phyloP scores from a whole-genome alignment of 257 asterid species.

The Nicotiana knightiana region DNA sequence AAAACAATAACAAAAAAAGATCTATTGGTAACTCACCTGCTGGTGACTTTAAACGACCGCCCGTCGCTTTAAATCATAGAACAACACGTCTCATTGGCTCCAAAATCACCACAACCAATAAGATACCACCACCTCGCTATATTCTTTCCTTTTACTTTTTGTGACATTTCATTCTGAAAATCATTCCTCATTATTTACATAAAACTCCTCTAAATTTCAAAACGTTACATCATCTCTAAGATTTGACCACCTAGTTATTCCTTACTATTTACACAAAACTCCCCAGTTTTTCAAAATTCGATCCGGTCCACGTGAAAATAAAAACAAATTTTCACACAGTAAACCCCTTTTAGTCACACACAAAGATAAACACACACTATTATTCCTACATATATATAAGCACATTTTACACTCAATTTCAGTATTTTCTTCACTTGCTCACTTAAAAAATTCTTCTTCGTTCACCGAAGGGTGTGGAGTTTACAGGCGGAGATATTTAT shows the following conservation, averaged over 20 bases:
- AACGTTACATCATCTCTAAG: neutral
- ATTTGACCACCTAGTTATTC: neutral
- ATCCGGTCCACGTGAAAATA: neutral
- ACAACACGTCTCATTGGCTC: neutral
- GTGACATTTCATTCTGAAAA: neutral
- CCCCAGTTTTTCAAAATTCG: neutral
- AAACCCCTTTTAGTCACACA: neutral
- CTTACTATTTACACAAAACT: neutral
- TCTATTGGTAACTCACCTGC: constrained; percentile 3
- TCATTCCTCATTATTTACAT: neutral
- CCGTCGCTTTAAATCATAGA: neutral
- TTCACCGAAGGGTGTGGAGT: neutral
- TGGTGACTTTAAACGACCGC: neutral
- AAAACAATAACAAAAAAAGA: neutral
- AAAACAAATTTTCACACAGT: neutral
- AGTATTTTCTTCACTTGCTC: neutral
- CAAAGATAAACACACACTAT: neutral
- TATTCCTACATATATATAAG: neutral
- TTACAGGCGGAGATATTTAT: neutral
- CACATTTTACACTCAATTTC: neutral
- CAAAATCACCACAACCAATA: constrained; percentile 5
- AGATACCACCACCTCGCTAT: constrained; percentile 8
- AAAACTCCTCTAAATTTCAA: neutral
- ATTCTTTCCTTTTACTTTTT: neutral
- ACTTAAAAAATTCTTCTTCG: neutral